Evolutionary conservation across 768 basidiomycete genomes (phyloP).

Genomic region (Scleroderma bovista): DNA sequence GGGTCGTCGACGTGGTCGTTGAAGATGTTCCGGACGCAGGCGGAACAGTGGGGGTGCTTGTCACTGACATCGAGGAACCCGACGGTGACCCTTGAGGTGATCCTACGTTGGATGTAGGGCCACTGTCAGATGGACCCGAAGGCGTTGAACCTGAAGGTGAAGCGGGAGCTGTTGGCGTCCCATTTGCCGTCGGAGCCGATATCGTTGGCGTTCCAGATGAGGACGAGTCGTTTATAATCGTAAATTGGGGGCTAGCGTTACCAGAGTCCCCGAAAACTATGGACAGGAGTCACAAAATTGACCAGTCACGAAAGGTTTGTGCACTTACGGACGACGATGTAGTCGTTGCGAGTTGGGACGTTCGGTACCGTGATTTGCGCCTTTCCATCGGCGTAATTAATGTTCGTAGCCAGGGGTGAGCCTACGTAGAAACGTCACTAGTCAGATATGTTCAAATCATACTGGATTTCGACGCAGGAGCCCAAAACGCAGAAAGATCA

Average conservation of each 20-base stretch:
- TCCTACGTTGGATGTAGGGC: background rate
- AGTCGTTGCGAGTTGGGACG: constrained; percentile 26
- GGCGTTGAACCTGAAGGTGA: constrained; percentile 1
- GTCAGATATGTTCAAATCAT: background rate
- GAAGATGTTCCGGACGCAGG: background rate
- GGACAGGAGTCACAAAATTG: background rate
- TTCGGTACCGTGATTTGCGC: constrained; percentile 31
- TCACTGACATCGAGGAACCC: background rate
- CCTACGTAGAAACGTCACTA: constrained; percentile 12
- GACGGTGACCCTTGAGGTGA: background rate
- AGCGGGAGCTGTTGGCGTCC: constrained; percentile 2
- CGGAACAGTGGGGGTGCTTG: background rate
- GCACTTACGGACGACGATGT: constrained; percentile 35
- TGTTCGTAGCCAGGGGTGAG: constrained; percentile 31
- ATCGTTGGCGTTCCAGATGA: constrained; percentile 32
- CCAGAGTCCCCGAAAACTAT: constrained; percentile 38
- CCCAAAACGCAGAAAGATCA: no score
- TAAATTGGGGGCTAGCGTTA: constrained; percentile 35
- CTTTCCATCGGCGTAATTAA: constrained; percentile 27
- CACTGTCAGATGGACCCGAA: background rate
- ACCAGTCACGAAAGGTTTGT: background rate
- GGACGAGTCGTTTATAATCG: constrained; percentile 53
- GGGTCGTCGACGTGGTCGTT: background rate
- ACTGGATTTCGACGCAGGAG: no score
- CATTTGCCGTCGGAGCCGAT: constrained; percentile 5